Conservation (phyloP, 2,329 filamentous ascomycete genomes). For the Ceratocystis albifundus region DNA sequence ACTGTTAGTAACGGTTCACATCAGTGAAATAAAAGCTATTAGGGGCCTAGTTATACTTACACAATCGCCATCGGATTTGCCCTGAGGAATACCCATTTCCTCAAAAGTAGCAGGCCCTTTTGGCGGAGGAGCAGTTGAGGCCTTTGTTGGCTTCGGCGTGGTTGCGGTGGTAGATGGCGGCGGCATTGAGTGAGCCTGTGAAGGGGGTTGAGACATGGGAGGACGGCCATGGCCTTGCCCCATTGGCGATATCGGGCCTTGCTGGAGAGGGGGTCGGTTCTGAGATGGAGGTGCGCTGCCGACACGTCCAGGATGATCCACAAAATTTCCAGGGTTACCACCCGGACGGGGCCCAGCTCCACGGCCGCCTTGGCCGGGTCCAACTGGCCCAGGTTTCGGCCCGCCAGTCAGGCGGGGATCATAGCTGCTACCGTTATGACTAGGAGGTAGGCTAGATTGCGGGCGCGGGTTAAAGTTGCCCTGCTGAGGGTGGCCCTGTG, state of each 20-base stretch:
- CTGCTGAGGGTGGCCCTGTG: conserved; percentile 25
- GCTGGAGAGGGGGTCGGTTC: conserved; percentile 12
- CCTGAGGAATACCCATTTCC: conserved; percentile 88
- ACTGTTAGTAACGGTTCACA: conserved; percentile 7
- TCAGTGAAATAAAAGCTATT: too few relatives aligned
- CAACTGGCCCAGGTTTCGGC: conserved; percentile 22
- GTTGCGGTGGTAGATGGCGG: conserved; percentile 26
- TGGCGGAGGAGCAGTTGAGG: conserved; percentile 38
- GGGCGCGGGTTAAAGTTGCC: conserved; percentile 20
- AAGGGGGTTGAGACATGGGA: conserved; percentile 26
- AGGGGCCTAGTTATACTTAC: conserved; percentile 42
- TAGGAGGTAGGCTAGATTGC: conserved; percentile 23
- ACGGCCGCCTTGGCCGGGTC: conserved; percentile 26
- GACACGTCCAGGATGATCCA: conserved; percentile 27
- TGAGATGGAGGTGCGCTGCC: conserved; percentile 32
- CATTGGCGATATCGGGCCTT: conserved; percentile 24
- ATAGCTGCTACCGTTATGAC: conserved; percentile 30
- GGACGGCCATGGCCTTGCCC: conserved; percentile 26
- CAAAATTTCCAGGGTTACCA: conserved; percentile 25
- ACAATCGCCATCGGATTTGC: conserved; percentile 79
- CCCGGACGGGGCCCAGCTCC: conserved; percentile 25
- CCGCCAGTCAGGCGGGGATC: conserved; percentile 32
- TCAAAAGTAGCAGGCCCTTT: conserved; percentile 93
- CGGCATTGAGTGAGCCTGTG: conserved; percentile 19
- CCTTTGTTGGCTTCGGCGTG: conserved; percentile 31